Evolutionary conservation across 1,139 yeast genomes (phyloP).

Genomic region (Yamadazyma trypodendri): DNA sequence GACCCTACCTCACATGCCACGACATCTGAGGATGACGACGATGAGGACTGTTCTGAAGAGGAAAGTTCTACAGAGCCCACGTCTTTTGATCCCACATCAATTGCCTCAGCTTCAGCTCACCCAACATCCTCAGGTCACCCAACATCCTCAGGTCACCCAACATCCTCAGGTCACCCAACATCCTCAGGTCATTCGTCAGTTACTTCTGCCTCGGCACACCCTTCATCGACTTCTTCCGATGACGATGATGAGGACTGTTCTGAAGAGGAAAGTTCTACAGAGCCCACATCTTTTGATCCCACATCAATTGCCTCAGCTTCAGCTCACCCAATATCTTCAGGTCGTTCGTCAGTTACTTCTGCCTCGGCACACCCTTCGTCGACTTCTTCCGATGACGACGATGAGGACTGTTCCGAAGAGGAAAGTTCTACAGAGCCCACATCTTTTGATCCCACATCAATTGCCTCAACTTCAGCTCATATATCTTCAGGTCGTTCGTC

Average conservation of each 20-base stretch:
- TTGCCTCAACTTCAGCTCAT: neutral
- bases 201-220: neutral
- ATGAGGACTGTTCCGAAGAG: conserved; percentile 15
- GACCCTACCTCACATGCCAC: conserved; percentile 1
- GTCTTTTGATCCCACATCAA: conserved; percentile 1
- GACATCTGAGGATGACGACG: conserved; percentile 9
- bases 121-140: neutral
- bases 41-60: conserved; percentile 15
- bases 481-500: conserved; percentile 2
- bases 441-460: conserved; percentile 1
- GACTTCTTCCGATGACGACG: conserved; percentile 9
- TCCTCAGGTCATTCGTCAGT: conserved; percentile 1
- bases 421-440: conserved; percentile 1
- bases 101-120: neutral
- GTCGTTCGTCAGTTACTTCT: neutral
- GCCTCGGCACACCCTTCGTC: neutral
- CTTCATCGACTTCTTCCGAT: conserved; percentile 2
- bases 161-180: neutral
- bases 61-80: conserved; percentile 1
- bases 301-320: neutral
- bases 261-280: conserved; percentile 8
- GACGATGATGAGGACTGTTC: conserved; percentile 15
- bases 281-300: conserved; percentile 2
- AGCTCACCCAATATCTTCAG: neutral
- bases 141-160: neutral